Base-by-base conservation (phyloP, 129 eudicot genomes). In the Logfia minima region DNA sequence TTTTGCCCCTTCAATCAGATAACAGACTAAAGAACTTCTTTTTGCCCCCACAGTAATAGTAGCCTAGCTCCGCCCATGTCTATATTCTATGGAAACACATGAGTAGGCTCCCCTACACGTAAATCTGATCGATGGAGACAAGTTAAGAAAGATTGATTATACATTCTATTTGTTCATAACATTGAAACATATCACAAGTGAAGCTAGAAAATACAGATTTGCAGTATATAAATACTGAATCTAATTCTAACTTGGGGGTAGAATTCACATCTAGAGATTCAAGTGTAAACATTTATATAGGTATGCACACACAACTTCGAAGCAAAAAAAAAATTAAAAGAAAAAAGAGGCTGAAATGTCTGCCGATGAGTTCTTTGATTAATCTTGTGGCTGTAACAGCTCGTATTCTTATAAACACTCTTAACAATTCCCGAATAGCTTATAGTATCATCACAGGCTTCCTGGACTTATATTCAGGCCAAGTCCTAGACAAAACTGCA, bases 301-400 rank as follows among this genome's bases (percentile, higher is more conserved):
- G 39, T 74, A 78, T 74, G 72, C 82, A 81, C 83, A 79, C 70
- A 51, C 37, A 19, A 66, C 39, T 66, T 53, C 13, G 2, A 34
- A 65, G 77, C 4, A 64, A 67, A 65, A 64, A 67, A 65, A 39
- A 58, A 55, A 16, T 37, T n/a, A 52, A 28, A 62, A 2, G 19
- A 53, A 28, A 52, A 24, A 31, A 71, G 51, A 5, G 22, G 70
- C 19, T 19, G 6, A n/a, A 31, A 19, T 64, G 35, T 62, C n/a
- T 24, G 9, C 45, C 7, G 11, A 43, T 43, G 60, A 60, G 5
- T 26, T 37, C 48, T 68, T 37, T 10, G 31, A 37, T 48, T 0
- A 23, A 70, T 72, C 34, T 48, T 10, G 22, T 43, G 60, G 45
- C 45, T 13, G 16, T 28, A 6, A 77, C 70, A 70, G 9, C 55